Evolutionary conservation across 805 yeast species (phyloP).

Genomic region (Komagataella populi): DNA sequence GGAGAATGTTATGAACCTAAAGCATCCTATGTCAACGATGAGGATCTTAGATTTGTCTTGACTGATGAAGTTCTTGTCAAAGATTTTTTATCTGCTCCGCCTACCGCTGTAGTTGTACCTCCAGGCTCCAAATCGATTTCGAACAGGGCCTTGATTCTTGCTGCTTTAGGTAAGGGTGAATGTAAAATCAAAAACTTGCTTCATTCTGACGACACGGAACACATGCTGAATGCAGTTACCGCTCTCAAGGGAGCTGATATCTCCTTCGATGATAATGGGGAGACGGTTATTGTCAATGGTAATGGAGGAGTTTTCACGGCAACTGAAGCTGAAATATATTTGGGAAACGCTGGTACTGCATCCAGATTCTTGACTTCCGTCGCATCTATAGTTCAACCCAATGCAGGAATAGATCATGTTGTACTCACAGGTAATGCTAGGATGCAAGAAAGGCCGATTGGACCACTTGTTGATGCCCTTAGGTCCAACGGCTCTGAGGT

Average conservation of each 20-base stretch:
- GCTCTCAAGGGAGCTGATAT: conserved; percentile 72
- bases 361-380: conserved; percentile 89
- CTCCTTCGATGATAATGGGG: conserved; percentile 78
- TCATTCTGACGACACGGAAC: conserved; percentile 93
- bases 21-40: conserved; percentile 76
- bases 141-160: conserved; percentile 84
- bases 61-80: conserved; percentile 70
- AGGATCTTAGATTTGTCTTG: conserved; percentile 66
- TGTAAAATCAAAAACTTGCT: conserved; percentile 75
- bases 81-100: conserved; percentile 30
- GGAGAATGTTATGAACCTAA: conserved; percentile 83
- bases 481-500: conserved; percentile 66
- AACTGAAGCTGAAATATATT: conserved; percentile 53
- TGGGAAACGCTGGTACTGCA: conserved; percentile 98
- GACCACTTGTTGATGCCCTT: conserved; percentile 89
- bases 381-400: conserved; percentile 63
- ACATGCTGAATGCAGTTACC: conserved; percentile 81
- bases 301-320: conserved; percentile 72
- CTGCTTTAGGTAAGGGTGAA: conserved; percentile 81
- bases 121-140: conserved; percentile 98
- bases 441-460: conserved; percentile 96
- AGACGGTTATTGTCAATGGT: conserved; percentile 71
- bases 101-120: conserved; percentile 45
- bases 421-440: conserved; percentile 86
- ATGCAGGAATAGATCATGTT: conserved; percentile 27